These are phyloP conservation scores for Fusarium sp. DNA, from an alignment of 2,329 filamentous ascomycete genomes.

Conservation along the genomic window DNA sequence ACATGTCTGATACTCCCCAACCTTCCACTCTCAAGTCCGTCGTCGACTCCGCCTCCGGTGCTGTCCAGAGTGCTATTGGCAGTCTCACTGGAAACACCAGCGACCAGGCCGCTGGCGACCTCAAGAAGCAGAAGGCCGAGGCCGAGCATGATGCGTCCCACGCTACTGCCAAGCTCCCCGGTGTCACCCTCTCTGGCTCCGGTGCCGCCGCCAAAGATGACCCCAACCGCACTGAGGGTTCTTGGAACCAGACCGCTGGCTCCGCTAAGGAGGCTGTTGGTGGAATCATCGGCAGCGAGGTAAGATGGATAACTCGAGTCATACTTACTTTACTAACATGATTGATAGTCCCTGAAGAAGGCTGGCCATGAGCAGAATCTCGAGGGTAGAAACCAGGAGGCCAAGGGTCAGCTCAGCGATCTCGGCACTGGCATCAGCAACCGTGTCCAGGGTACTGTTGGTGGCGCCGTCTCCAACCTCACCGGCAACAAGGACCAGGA, in stretches of 20 bases:
- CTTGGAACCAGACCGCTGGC: slow-evolving; percentile 91
- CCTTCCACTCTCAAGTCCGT: slow-evolving; percentile 83
- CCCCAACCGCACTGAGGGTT: slow-evolving; percentile 74
- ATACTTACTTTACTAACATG: slow-evolving; percentile 16
- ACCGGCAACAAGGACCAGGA: slow-evolving; percentile 75
- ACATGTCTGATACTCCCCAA: slow-evolving; percentile 45
- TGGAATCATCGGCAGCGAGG: slow-evolving; percentile 77
- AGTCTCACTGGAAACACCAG: slow-evolving; percentile 75
- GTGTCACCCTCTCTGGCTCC: slow-evolving; percentile 72
- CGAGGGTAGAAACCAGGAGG: slow-evolving; percentile 82
- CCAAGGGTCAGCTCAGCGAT: slow-evolving; percentile 82
- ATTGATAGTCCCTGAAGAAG: slow-evolving; percentile 69
- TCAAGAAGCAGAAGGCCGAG: slow-evolving; percentile 71
- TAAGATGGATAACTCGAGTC: slow-evolving; percentile 43
- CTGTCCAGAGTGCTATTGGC: slow-evolving; percentile 77
- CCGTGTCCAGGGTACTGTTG: slow-evolving; percentile 76
- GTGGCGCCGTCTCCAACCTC: slow-evolving; percentile 74
- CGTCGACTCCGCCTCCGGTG: slow-evolving; percentile 76
- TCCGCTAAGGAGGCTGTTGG: slow-evolving; percentile 85
- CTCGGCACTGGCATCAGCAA: slow-evolving; percentile 71
- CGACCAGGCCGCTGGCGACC: slow-evolving; percentile 72
- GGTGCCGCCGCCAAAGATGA: slow-evolving; percentile 78
- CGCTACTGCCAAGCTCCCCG: slow-evolving; percentile 77
- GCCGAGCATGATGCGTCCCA: slow-evolving; percentile 79
- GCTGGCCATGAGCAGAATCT: slow-evolving; percentile 81